These are phyloP conservation scores for Chiua virens DNA, from an alignment of 768 basidiomycete genomes.

Conservation along the genomic window DNA sequence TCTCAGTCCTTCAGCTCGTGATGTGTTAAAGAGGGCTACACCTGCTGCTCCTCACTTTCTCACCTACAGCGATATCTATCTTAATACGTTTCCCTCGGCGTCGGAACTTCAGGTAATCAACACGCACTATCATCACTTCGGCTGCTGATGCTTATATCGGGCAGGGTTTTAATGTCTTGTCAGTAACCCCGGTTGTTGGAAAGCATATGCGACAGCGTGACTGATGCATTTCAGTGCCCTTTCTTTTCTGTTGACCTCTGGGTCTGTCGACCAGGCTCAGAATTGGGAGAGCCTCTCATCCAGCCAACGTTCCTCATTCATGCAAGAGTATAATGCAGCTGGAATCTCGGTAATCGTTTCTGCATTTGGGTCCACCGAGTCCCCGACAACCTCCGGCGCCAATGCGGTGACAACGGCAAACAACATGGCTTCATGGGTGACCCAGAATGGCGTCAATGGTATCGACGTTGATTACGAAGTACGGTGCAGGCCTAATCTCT, in stretches of 20 bases:
- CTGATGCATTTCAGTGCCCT: slow-evolving; percentile 30
- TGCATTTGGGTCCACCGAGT: slow-evolving; percentile 46
- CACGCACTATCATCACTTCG: neutral
- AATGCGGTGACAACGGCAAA: slow-evolving; percentile 42
- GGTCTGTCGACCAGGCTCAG: slow-evolving; percentile 45
- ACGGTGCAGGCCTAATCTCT: neutral
- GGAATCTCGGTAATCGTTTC: slow-evolving; percentile 61
- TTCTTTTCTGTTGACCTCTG: slow-evolving; percentile 42
- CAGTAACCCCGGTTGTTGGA: neutral
- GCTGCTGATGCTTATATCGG: neutral
- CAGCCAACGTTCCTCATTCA: slow-evolving; percentile 39
- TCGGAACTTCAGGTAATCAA: slow-evolving; percentile 42
- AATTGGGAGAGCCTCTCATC: slow-evolving; percentile 44
- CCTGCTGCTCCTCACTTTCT: slow-evolving; percentile 52
- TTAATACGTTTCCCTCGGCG: slow-evolving; percentile 44
- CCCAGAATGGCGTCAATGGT: slow-evolving; percentile 47
- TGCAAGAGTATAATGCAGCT: slow-evolving; percentile 50
- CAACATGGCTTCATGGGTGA: slow-evolving; percentile 47
- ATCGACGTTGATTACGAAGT: slow-evolving; percentile 57
- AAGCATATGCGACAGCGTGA: neutral
- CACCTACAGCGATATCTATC: slow-evolving; percentile 41
- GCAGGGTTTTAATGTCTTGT: slow-evolving; percentile 40
- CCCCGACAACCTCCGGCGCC: slow-evolving; percentile 41
- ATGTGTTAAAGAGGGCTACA: slow-evolving; percentile 14
- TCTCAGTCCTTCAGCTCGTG: slow-evolving; percentile 25